Base-by-base conservation (phyloP, 768 basidiomycete species). In the Gautieria morchelliformis region DNA sequence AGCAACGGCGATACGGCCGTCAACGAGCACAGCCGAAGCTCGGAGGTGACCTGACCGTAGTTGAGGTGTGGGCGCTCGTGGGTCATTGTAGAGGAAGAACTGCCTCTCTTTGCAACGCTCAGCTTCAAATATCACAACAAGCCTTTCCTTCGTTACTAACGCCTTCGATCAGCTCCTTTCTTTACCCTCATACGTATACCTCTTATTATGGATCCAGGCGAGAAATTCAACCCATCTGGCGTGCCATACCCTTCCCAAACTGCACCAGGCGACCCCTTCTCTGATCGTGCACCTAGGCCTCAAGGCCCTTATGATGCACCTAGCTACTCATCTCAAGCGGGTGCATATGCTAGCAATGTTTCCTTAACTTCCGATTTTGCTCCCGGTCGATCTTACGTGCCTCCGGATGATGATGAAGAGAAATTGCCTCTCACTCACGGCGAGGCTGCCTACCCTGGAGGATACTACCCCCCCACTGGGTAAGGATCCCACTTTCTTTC, bases 381-480 rank as follows among this genome's bases (percentile, higher is more conserved):
- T 17, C 61, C 59, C 60, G 64, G 20, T 14, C 68, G 69, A 37
- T 74, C 70, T 45, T 65, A 71, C 53, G 79, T 78, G 59, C 77
- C 74, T 17, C 84, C 88, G 60, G 86, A 89, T 53, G 87, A 90
- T 0, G 82, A 78, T 63, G 66, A 81, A 37, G 89, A 93, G 72
- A 90, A 90, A 64, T 78, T 80, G 63, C 90, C 89, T 22, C 71
- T 92, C 63, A 89, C 81, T 45, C 72, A 72, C 42, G 81, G 77
- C 17, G 77, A 81, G 62, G 69, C 62, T 59, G 82, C 79, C 63
- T 64, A 75, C 48, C 77, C 80, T 60, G 83, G 84, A 32, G 85
- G 82, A 66, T 91, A 91, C 63, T 91, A 91, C 63, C 64, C 64
- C 17, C 89, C 89, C 50, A 85, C 87, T 40, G 72, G 74, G 88